Conservation (phyloP, 2,329 filamentous ascomycete species). For the Cercospora zeae-maydis region DNA sequence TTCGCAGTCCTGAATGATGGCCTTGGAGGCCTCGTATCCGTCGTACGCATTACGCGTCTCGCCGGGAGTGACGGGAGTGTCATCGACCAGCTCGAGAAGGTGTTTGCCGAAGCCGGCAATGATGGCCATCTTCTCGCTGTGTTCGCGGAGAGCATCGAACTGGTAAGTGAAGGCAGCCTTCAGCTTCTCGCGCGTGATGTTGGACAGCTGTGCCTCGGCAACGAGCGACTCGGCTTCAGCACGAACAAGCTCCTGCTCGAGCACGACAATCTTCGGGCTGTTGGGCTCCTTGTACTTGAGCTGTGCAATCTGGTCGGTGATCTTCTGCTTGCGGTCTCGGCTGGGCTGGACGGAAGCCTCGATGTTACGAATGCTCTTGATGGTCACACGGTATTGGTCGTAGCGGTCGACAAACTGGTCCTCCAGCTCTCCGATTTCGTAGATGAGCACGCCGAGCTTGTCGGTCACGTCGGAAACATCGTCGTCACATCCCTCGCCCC, state of each 20-base stretch:
- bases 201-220: conserved; percentile 94
- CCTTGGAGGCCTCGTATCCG: conserved; percentile 96
- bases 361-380: conserved; percentile 99
- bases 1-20: conserved; percentile 98
- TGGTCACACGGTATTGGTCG: conserved; percentile 97
- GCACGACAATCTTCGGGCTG: conserved; percentile 92
- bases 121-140: conserved; percentile 96
- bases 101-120: conserved; percentile 98
- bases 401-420: conserved; percentile 98
- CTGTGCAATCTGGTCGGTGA: conserved; percentile 96
- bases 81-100: conserved; percentile 92
- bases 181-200: conserved; percentile 98
- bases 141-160: conserved; percentile 94
- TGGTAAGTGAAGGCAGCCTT: conserved; percentile 98
- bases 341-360: conserved; percentile 97
- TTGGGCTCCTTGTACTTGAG: conserved; percentile 99
- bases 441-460: conserved; percentile 94
- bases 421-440: conserved; percentile 97
- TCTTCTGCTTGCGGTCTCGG: conserved; percentile 98
- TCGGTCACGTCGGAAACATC: conserved; percentile 98
- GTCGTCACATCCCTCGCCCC: conserved; percentile 93
- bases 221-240: conserved; percentile 98
- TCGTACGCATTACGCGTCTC: conserved; percentile 96
- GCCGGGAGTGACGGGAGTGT: conserved; percentile 92
- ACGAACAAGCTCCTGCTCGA: conserved; percentile 97